phyloP scores from a whole-genome alignment of 2,329 filamentous ascomycete species.

The Apiospora koreana region DNA sequence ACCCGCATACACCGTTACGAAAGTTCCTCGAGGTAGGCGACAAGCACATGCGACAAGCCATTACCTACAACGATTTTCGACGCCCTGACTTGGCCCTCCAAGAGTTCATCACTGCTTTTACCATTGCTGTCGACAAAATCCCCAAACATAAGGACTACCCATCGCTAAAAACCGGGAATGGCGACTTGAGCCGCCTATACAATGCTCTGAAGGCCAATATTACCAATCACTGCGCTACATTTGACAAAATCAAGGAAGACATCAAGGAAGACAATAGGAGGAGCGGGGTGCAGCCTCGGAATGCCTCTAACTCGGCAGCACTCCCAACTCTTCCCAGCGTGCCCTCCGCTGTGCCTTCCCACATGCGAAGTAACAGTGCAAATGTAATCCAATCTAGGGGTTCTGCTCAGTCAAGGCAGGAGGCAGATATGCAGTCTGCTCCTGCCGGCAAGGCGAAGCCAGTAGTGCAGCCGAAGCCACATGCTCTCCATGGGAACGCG shows the following conservation, averaged over 20 bases:
- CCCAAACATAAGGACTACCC: conserved; percentile 76
- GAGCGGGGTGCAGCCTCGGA: conserved; percentile 51
- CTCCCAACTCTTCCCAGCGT: conserved; percentile 20
- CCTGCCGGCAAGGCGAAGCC: conserved; percentile 40
- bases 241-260: conserved; percentile 57
- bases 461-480: conserved; percentile 65
- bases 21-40: conserved; percentile 56
- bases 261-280: conserved; percentile 66
- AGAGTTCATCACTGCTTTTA: conserved; percentile 80
- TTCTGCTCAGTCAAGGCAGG: not conserved
- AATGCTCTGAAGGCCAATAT: conserved; percentile 52
- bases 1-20: conserved; percentile 51
- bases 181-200: conserved; percentile 50
- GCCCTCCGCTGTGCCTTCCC: conserved; percentile 19
- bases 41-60: conserved; percentile 57
- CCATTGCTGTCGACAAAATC: conserved; percentile 76
- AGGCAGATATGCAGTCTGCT: not conserved
- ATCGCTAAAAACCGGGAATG: conserved; percentile 57
- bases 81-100: conserved; percentile 75
- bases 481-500: conserved; percentile 63
- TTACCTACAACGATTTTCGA: conserved; percentile 62
- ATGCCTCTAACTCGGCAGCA: conserved; percentile 31
- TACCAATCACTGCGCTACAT: conserved; percentile 47
- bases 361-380: conserved; percentile 5
- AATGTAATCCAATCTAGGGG: not conserved